Conservation (phyloP, 805 yeast genomes). For the Candida silvatica region DNA sequence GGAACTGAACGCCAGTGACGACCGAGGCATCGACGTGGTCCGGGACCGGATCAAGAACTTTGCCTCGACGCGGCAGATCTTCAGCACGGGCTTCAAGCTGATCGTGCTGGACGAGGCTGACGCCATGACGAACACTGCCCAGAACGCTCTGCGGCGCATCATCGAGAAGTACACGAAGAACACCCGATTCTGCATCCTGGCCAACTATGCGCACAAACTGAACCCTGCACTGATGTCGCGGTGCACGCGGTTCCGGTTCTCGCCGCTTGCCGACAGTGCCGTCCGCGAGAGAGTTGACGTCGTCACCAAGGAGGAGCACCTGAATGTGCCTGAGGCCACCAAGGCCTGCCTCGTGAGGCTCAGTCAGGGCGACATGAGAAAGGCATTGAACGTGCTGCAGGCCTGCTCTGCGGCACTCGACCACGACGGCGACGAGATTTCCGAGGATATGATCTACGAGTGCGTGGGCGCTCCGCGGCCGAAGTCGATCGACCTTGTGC, state of each 20-base stretch:
- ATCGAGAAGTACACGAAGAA: constrained; percentile 91
- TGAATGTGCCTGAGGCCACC: constrained; percentile 53
- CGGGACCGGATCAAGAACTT: constrained; percentile 94
- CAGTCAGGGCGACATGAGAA: constrained; percentile 95
- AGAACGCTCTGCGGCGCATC: constrained; percentile 71
- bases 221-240: constrained; percentile 93
- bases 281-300: constrained; percentile 57
- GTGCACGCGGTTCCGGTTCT: constrained; percentile 91
- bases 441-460: constrained; percentile 74
- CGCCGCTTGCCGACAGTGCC: constrained; percentile 66
- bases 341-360: constrained; percentile 55
- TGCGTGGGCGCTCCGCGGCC: constrained; percentile 97
- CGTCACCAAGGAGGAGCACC: constrained; percentile 62
- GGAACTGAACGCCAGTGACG: constrained; percentile 94
- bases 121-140: constrained; percentile 86
- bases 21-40: constrained; percentile 97
- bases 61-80: constrained; percentile 93
- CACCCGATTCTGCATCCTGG: constrained; percentile 91
- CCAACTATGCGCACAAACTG: constrained; percentile 91
- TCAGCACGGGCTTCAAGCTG: constrained; percentile 75
- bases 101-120: constrained; percentile 95
- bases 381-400: constrained; percentile 86
- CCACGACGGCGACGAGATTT: constrained; percentile 40
- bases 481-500: constrained; percentile 62
- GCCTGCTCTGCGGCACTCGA: constrained; percentile 81